A percentile compares a stretch with the other conserved stretches of the same genome.
phyloP scores from a whole-genome alignment of 345 rosid genomes.

The Bretschneidera sinensis region DNA sequence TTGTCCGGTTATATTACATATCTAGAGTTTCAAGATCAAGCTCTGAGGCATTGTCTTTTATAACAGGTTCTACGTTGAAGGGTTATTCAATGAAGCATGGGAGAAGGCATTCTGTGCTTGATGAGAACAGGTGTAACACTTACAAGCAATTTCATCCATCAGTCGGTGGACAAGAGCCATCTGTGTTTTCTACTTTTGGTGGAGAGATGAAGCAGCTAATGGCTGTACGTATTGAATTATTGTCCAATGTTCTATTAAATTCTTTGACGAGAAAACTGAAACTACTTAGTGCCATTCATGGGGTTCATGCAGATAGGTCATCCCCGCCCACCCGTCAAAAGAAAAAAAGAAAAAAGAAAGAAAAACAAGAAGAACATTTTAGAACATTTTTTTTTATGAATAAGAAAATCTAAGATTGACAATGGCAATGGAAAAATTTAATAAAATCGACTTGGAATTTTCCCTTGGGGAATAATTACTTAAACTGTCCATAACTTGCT shows the following conservation, averaged over 20 bases:
- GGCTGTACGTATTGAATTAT: conserved; percentile 40
- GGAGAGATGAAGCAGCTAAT: conserved; percentile 51
- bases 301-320: not conserved
- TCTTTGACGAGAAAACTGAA: conserved; percentile 9
- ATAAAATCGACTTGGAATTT: not conserved
- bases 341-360: no score
- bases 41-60: conserved; percentile 10
- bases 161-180: conserved; percentile 26
- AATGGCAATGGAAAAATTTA: no score
- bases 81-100: conserved; percentile 40
- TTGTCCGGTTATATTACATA: no score
- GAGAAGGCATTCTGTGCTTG: conserved; percentile 35
- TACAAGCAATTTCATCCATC: conserved; percentile 37
- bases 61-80: conserved; percentile 42
- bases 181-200: conserved; percentile 37
- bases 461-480: not conserved
- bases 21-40: not conserved
- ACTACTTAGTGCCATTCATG: not conserved
- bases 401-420: no score
- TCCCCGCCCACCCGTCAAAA: no score
- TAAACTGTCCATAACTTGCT: conserved; percentile 11
- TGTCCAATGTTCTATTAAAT: conserved; percentile 12
- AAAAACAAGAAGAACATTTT: no score
- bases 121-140: conserved; percentile 54
- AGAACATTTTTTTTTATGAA: no score